Evolutionary conservation across 768 basidiomycete species (phyloP).

Genomic region (Neoboletus brunneissimus): DNA sequence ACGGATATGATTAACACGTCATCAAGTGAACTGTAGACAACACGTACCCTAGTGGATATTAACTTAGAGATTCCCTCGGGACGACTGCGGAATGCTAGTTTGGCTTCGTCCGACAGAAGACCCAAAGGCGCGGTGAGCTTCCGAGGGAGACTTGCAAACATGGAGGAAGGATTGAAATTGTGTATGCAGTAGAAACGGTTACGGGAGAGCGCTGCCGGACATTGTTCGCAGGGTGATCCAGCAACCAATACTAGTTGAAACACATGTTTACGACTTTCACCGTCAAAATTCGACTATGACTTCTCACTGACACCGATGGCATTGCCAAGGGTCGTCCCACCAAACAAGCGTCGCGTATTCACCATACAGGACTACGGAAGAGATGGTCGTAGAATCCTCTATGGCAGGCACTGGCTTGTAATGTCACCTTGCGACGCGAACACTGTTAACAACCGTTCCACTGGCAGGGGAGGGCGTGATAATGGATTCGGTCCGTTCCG

Average conservation of each 20-base stretch:
- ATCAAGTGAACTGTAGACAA: neutral
- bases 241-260: neutral
- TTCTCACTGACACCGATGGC: neutral
- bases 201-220: neutral
- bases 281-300: slow-evolving; percentile 10
- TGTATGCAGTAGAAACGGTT: neutral
- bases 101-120: slow-evolving; percentile 82
- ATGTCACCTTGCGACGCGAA: neutral
- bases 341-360: slow-evolving; percentile 7
- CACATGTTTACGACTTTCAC: neutral
- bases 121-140: slow-evolving; percentile 73
- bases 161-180: slow-evolving; percentile 18
- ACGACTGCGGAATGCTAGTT: slow-evolving; percentile 84
- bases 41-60: slow-evolving; percentile 64
- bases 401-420: neutral
- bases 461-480: neutral
- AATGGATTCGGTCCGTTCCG: neutral
- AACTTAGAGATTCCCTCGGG: slow-evolving; percentile 78
- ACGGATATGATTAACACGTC: slow-evolving; percentile 2
- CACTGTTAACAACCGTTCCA: neutral
- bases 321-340: slow-evolving; percentile 7
- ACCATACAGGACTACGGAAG: slow-evolving; percentile 15
- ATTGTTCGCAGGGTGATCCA: neutral
- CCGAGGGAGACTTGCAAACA: slow-evolving; percentile 74
- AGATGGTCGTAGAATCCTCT: neutral